These are phyloP conservation scores for Boletus rubroflammeus DNA, from an alignment of 768 basidiomycete species.

Conservation along the genomic window DNA sequence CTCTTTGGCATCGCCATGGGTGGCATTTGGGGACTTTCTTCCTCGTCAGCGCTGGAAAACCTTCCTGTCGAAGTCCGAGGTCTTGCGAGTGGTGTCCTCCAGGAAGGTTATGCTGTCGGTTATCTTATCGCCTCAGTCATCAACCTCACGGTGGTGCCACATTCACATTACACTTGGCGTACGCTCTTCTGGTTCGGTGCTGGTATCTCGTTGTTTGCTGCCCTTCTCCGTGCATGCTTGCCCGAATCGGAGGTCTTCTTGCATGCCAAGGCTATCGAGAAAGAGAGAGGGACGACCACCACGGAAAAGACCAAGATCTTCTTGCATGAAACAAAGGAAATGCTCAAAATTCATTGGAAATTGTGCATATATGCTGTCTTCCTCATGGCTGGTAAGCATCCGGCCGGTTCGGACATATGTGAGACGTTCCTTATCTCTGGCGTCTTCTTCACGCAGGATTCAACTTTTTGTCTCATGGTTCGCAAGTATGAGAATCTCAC, in stretches of 20 bases:
- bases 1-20: slow-evolving; percentile 90
- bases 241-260: slow-evolving; percentile 81
- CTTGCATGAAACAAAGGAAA: slow-evolving; percentile 63
- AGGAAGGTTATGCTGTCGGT: slow-evolving; percentile 87
- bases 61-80: slow-evolving; percentile 86
- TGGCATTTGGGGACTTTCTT: slow-evolving; percentile 82
- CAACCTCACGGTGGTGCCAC: slow-evolving; percentile 59
- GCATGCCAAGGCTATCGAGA: slow-evolving; percentile 55
- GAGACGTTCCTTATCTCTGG: background rate
- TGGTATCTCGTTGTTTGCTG: slow-evolving; percentile 68
- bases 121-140: slow-evolving; percentile 82
- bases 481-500: slow-evolving; percentile 39
- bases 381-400: slow-evolving; percentile 58
- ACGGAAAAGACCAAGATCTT: slow-evolving; percentile 65
- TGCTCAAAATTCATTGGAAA: slow-evolving; percentile 81
- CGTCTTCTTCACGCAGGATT: slow-evolving; percentile 41
- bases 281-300: slow-evolving; percentile 34
- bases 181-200: slow-evolving; percentile 78
- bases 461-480: slow-evolving; percentile 77
- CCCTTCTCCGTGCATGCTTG: slow-evolving; percentile 55
- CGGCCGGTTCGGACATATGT: background rate
- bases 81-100: slow-evolving; percentile 77
- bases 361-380: slow-evolving; percentile 81
- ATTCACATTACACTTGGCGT: slow-evolving; percentile 54
- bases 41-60: slow-evolving; percentile 84